phyloP scores from a whole-genome alignment of 768 basidiomycete species.

The Dictyophora rubrovolvata region DNA sequence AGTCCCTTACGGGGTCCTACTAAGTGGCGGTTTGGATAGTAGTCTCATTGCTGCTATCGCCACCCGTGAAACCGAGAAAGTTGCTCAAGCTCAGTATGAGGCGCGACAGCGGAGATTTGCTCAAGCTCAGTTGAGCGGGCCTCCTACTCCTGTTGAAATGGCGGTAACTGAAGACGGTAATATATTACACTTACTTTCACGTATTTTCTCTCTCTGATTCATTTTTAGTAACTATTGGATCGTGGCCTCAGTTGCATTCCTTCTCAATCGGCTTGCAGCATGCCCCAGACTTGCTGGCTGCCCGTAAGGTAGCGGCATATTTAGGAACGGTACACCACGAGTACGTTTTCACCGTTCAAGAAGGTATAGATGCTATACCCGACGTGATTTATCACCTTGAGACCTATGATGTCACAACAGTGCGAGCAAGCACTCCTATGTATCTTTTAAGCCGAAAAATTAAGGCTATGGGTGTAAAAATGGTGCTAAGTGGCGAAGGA shows the following conservation, averaged over 20 bases:
- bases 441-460: constrained; percentile 96
- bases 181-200: constrained; percentile 9
- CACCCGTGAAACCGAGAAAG: constrained; percentile 87
- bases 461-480: constrained; percentile 99
- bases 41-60: constrained; percentile 95
- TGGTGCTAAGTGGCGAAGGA: constrained; percentile 97
- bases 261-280: constrained; percentile 94
- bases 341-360: constrained; percentile 96
- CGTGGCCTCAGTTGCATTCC: constrained; percentile 96
- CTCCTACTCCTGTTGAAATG: constrained; percentile 37
- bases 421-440: constrained; percentile 97
- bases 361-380: constrained; percentile 92
- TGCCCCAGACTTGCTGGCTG: constrained; percentile 91
- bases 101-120: constrained; percentile 47
- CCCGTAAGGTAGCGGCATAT: constrained; percentile 85
- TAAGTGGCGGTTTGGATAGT: constrained; percentile 92
- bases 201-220: not conserved
- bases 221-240: constrained; percentile 52
- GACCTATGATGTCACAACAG: constrained; percentile 98
- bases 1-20: constrained; percentile 93
- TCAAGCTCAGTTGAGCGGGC: constrained; percentile 43
- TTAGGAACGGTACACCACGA: constrained; percentile 95
- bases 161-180: constrained; percentile 44
- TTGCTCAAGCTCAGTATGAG: constrained; percentile 70
- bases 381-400: constrained; percentile 98